Percentiles rank a stretch among this genome's conserved stretches.
Conservation (phyloP, 1,284 basidiomycete species). For the Boletus semigastroideus region DNA sequence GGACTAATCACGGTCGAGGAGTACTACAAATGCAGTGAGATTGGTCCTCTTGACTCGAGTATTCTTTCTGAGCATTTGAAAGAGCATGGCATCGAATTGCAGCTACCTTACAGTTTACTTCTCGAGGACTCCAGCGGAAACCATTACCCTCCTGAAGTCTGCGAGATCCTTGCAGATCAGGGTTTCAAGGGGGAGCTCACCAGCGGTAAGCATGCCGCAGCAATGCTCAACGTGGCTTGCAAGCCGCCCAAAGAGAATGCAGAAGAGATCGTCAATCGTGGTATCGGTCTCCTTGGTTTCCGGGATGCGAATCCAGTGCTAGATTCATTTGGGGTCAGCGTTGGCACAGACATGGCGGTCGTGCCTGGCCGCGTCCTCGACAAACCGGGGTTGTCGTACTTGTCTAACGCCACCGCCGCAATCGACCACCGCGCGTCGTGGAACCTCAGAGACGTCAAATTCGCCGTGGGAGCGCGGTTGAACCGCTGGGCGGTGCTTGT, state of each 20-base stretch:
- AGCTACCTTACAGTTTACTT: constrained; percentile 53
- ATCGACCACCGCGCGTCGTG: constrained; percentile 62
- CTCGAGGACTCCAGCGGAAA: constrained; percentile 62
- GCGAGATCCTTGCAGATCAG: constrained; percentile 68
- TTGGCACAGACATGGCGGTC: constrained; percentile 66
- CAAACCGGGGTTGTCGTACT: constrained; percentile 59
- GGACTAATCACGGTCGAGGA: constrained; percentile 56
- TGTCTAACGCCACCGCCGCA: constrained; percentile 36
- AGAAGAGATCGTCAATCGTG: constrained; percentile 51
- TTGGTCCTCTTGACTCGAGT: background rate
- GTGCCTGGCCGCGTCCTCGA: constrained; percentile 70
- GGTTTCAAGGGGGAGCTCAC: constrained; percentile 68
- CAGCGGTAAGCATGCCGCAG: constrained; percentile 58
- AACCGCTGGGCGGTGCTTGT: constrained; percentile 64
- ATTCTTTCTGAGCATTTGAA: background rate
- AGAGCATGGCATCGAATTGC: constrained; percentile 60
- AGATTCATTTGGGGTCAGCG: constrained; percentile 56
- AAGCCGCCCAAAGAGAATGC: constrained; percentile 69
- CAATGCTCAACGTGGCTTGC: constrained; percentile 69
- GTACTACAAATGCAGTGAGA: constrained; percentile 63
- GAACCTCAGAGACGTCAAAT: constrained; percentile 66
- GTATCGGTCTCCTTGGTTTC: constrained; percentile 64
- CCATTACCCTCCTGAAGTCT: constrained; percentile 66
- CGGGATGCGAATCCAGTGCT: constrained; percentile 41
- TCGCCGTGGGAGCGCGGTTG: constrained; percentile 52